Evolutionary conservation across 192 early-diverging fungal genomes (phyloP).

Genomic region (Mortierella antarctica): DNA sequence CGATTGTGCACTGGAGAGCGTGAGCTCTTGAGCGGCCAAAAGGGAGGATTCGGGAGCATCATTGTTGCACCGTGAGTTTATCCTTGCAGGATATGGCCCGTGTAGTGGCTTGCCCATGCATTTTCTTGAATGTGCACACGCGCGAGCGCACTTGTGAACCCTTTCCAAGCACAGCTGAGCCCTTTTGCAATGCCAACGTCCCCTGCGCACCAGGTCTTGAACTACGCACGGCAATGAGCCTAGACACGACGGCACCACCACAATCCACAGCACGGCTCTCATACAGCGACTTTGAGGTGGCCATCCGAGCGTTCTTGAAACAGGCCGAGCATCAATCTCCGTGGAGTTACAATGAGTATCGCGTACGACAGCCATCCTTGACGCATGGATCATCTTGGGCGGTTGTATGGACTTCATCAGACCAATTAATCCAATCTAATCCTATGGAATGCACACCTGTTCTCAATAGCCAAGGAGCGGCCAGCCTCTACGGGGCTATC

Average conservation of each 20-base stretch:
- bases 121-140: too few species aligned
- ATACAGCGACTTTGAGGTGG: conserved; percentile 29
- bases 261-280: conserved; percentile 26
- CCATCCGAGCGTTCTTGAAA: conserved; percentile 36
- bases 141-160: too few species aligned
- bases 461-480: conserved; percentile 7
- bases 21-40: too few species aligned
- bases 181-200: not conserved
- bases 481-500: conserved; percentile 17
- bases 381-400: too few species aligned
- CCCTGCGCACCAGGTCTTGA: too few species aligned
- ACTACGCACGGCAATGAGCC: too few species aligned
- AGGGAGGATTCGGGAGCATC: too few species aligned
- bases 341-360: conserved; percentile 28
- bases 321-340: conserved; percentile 19
- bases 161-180: not conserved
- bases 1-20: too few species aligned
- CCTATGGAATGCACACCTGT: not conserved
- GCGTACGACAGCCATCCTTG: not conserved
- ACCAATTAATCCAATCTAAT: not conserved
- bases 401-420: not conserved
- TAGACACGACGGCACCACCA: too few species aligned
- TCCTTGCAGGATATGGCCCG: too few species aligned
- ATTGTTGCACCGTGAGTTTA: too few species aligned
- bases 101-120: too few species aligned